Percentiles rank a stretch among this genome's conserved stretches.
Evolutionary conservation across 495 filamentous ascomycete genomes (phyloP).

Genomic region (Patellaria atrata): DNA sequence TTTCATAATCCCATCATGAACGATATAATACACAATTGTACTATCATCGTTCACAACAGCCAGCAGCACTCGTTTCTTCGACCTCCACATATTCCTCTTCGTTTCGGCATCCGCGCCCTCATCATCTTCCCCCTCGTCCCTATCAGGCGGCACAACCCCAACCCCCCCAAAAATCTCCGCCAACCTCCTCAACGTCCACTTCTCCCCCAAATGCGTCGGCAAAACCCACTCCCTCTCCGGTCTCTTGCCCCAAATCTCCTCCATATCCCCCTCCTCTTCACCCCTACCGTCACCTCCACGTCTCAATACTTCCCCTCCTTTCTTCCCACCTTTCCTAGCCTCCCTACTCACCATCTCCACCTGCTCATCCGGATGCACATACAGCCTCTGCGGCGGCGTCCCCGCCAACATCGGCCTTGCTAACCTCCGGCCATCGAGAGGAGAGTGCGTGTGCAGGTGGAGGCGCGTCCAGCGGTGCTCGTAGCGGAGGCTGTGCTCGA

Average conservation of each 20-base stretch:
- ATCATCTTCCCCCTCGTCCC: slow-evolving; percentile 20
- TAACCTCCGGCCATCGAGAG: slow-evolving; percentile 25
- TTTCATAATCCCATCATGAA: slow-evolving; percentile 92
- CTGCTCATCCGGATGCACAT: slow-evolving; percentile 89
- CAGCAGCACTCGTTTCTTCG: slow-evolving; percentile 57
- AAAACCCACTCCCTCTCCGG: slow-evolving; percentile 61
- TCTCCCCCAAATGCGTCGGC: slow-evolving; percentile 67
- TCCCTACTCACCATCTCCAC: slow-evolving; percentile 51
- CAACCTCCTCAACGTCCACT: slow-evolving; percentile 64
- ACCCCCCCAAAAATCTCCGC: slow-evolving; percentile 70
- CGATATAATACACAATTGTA: slow-evolving; percentile 86
- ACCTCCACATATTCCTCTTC: slow-evolving; percentile 26
- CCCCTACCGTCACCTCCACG: background rate
- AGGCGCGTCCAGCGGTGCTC: slow-evolving; percentile 78
- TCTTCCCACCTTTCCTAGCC: slow-evolving; percentile 12
- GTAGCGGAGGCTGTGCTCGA: slow-evolving; percentile 68
- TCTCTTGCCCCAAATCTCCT: background rate
- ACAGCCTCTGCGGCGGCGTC: slow-evolving; percentile 71
- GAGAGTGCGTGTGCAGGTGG: slow-evolving; percentile 41
- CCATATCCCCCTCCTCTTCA: slow-evolving; percentile 10
- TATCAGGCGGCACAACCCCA: slow-evolving; percentile 32
- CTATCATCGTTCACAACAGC: slow-evolving; percentile 80
- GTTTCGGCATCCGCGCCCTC: slow-evolving; percentile 11
- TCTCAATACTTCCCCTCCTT: background rate
- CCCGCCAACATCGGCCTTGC: slow-evolving; percentile 64